phyloP scores from a whole-genome alignment of 208 protist species.

The Trypanosoma melophagium region DNA sequence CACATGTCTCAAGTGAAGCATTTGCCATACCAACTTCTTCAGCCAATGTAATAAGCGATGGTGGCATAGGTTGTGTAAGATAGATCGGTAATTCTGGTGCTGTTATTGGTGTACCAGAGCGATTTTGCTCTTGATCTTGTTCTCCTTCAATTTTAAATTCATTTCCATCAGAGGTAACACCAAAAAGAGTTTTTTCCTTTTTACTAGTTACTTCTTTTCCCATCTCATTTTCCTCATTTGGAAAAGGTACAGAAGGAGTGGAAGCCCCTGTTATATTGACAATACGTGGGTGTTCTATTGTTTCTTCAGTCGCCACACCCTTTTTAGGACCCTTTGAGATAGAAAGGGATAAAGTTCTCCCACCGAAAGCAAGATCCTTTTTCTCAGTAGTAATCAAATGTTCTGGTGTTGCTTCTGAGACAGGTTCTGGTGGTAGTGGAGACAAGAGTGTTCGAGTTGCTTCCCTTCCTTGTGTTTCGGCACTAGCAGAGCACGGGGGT shows the following conservation, averaged over 20 bases:
- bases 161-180: too few species aligned
- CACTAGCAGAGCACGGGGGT: too few species aligned
- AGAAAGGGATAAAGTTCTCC: too few species aligned
- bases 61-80: conserved; percentile 9
- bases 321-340: too few species aligned
- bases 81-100: background rate
- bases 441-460: too few species aligned
- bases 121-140: background rate
- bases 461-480: too few species aligned
- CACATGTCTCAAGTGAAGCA: conserved; percentile 11
- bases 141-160: background rate
- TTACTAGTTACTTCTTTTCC: background rate
- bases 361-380: background rate
- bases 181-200: too few species aligned
- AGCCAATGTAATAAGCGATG: background rate
- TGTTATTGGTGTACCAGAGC: background rate
- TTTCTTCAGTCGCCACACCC: too few species aligned
- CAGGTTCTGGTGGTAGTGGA: too few species aligned
- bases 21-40: conserved; percentile 14
- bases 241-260: background rate
- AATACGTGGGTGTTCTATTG: too few species aligned
- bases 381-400: background rate
- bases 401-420: too few species aligned
- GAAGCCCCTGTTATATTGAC: too few species aligned
- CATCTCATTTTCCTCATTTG: background rate